These are phyloP conservation scores for Kernera saxatilis DNA, from an alignment of 345 rosid genomes.

Conservation along the genomic window DNA sequence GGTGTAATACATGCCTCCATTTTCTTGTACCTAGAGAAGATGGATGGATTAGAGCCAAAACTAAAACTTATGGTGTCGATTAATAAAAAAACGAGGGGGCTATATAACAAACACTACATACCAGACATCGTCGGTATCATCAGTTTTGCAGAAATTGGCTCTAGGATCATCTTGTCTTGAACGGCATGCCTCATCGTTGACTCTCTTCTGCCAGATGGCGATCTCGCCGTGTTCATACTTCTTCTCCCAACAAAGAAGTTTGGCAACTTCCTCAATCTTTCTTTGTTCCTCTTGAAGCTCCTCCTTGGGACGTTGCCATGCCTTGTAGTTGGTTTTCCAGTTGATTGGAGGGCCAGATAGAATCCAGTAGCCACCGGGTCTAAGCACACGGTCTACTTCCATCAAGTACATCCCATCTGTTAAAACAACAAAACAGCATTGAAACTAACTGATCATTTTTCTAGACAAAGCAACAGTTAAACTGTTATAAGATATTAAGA, in stretches of 20 bases:
- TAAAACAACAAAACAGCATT: conserved; percentile 7
- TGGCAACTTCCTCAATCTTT: conserved; percentile 81
- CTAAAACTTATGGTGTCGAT: neutral
- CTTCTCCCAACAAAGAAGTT: conserved; percentile 96
- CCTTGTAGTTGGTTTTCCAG: conserved; percentile 76
- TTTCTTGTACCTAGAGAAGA: conserved; percentile 71
- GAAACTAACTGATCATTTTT: neutral
- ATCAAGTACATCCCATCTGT: conserved; percentile 86
- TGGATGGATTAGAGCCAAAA: neutral
- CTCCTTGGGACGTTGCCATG: conserved; percentile 95
- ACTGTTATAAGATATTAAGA: neutral
- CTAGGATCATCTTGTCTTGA: conserved; percentile 57
- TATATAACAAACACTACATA: conserved; percentile 31
- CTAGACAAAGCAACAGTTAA: neutral
- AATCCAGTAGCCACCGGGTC: conserved; percentile 98
- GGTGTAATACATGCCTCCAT: conserved; percentile 88
- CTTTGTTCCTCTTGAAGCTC: conserved; percentile 87
- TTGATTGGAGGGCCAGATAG: conserved; percentile 98
- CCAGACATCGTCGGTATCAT: conserved; percentile 82
- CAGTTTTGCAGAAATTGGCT: conserved; percentile 65
- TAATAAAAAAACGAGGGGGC: neutral
- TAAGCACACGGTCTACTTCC: conserved; percentile 97
- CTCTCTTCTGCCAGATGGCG: conserved; percentile 90
- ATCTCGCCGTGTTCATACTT: conserved; percentile 84
- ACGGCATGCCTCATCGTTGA: conserved; percentile 55